A percentile compares a stretch with the other conserved stretches of the same genome.
These are phyloP conservation scores for Hanseniaspora meyeri DNA, from an alignment of 805 yeast genomes.

Conservation along the genomic window DNA sequence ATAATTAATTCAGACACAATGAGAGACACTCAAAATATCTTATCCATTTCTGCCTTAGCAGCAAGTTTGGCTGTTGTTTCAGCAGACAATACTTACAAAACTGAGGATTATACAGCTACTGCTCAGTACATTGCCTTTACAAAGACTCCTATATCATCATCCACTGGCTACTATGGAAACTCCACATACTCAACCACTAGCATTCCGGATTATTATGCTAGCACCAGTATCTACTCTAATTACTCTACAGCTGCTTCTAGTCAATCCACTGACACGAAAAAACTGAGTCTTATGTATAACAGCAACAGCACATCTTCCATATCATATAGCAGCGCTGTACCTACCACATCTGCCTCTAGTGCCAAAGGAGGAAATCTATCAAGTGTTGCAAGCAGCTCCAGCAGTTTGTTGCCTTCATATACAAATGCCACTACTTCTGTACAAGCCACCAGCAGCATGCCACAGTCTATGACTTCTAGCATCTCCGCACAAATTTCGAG, in stretches of 20 bases:
- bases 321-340: background rate
- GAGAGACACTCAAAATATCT: background rate
- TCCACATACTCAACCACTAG: constrained; percentile 2
- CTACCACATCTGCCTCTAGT: constrained; percentile 14
- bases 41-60: constrained; percentile 4
- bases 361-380: no score
- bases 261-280: no score
- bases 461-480: no score
- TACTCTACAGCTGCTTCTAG: background rate
- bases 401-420: no score
- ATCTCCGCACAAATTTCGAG: no score
- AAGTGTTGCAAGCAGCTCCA: no score
- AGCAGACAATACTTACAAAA: constrained; percentile 17
- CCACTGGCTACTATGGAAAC: constrained; percentile 10
- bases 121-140: constrained; percentile 15
- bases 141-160: constrained; percentile 13
- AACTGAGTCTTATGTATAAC: background rate
- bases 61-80: constrained; percentile 15
- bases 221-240: background rate
- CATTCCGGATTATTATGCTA: background rate
- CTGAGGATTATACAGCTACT: constrained; percentile 19
- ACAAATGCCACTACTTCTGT: no score
- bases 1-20: background rate
- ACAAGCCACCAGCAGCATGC: no score
- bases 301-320: background rate